Evolutionary conservation across 2,329 filamentous ascomycete genomes (phyloP).

Genomic region (Exutisphaerella laricina): DNA sequence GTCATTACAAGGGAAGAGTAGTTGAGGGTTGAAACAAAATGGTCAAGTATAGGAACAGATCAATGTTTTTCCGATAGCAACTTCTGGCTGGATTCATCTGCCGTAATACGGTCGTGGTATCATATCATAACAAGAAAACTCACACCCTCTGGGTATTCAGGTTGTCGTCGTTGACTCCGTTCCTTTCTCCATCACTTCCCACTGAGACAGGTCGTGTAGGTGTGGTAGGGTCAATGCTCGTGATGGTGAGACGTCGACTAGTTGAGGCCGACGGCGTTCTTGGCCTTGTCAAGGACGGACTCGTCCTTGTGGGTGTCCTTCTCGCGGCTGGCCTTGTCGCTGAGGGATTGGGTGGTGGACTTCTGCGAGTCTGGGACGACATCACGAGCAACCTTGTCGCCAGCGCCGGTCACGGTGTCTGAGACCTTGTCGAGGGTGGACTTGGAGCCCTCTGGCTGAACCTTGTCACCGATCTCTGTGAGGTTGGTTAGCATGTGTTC

Average conservation of each 20-base stretch:
- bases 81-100: no score
- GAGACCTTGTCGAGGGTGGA: slow-evolving; percentile 55
- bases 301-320: slow-evolving; percentile 40
- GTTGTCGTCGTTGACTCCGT: background rate
- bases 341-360: slow-evolving; percentile 47
- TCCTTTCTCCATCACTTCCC: background rate
- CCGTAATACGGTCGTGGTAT: no score
- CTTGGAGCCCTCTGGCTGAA: slow-evolving; percentile 56
- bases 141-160: background rate
- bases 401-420: slow-evolving; percentile 51
- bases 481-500: slow-evolving; percentile 20
- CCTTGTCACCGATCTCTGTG: slow-evolving; percentile 51
- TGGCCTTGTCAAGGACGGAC: slow-evolving; percentile 40
- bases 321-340: slow-evolving; percentile 46
- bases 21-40: no score
- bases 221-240: background rate
- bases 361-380: slow-evolving; percentile 51
- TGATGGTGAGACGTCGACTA: slow-evolving; percentile 12
- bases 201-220: background rate
- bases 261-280: slow-evolving; percentile 43
- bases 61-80: no score
- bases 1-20: no score
- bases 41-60: no score
- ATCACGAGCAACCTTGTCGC: slow-evolving; percentile 49
- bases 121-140: slow-evolving; percentile 6